Conservation (phyloP, 495 filamentous ascomycete genomes). For the Chaetomium cochliodes region DNA sequence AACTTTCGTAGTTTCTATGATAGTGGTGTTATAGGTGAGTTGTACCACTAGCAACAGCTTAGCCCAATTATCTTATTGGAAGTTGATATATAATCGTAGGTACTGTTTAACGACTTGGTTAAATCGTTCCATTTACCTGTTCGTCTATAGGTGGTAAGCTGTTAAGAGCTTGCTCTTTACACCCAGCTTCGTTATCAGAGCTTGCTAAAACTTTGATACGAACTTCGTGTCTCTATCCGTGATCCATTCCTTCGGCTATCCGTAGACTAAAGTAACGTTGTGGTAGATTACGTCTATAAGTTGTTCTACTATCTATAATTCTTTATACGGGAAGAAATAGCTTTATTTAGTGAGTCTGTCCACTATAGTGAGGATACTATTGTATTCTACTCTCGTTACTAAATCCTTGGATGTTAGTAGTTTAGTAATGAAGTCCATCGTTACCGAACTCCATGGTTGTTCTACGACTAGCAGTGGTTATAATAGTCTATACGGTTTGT, state of each 20-base stretch:
- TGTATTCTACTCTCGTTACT: background rate
- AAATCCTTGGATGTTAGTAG: background rate
- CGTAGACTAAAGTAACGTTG: background rate
- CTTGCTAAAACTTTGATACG: background rate
- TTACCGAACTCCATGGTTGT: conserved; percentile 7
- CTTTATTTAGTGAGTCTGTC: background rate
- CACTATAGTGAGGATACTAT: background rate
- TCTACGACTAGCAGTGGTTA: background rate
- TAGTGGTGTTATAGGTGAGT: background rate
- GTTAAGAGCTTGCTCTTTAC: background rate
- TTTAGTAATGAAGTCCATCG: conserved; percentile 15
- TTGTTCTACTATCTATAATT: background rate
- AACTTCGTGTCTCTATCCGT: background rate
- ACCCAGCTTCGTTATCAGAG: background rate
- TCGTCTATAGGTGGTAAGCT: background rate
- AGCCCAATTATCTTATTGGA: background rate
- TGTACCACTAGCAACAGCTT: background rate
- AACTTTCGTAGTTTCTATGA: background rate
- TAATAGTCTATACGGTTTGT: no score
- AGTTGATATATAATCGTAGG: background rate
- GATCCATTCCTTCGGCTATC: background rate
- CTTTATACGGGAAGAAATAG: background rate
- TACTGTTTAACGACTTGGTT: background rate
- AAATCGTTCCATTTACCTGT: background rate
- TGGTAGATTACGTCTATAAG: background rate